Percentiles rank a stretch among this genome's conserved stretches.
Conservation (phyloP, 768 basidiomycete species). For the Rickenella mellea region DNA sequence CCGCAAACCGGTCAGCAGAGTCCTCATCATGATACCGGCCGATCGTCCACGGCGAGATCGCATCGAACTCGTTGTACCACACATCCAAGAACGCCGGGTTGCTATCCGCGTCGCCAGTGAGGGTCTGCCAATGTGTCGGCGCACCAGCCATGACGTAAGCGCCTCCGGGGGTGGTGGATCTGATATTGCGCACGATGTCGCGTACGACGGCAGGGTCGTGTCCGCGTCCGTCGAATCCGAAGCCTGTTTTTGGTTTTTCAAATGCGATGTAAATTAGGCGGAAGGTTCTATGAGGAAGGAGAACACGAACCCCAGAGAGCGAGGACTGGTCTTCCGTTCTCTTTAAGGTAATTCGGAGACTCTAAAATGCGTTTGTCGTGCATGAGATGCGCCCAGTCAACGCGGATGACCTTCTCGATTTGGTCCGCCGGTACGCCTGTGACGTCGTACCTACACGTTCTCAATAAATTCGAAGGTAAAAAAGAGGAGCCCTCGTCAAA, state of each 20-base stretch:
- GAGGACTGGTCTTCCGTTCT: constrained; percentile 62
- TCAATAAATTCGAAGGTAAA: constrained; percentile 1
- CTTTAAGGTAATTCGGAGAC: constrained; percentile 64
- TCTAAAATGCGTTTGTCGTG: constrained; percentile 51
- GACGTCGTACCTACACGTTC: constrained; percentile 71
- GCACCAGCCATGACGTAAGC: constrained; percentile 65
- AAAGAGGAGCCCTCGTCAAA: background rate
- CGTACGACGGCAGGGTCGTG: constrained; percentile 56
- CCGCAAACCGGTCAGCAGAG: constrained; percentile 55
- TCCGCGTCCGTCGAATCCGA: constrained; percentile 53
- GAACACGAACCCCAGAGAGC: constrained; percentile 53
- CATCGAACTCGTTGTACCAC: constrained; percentile 73
- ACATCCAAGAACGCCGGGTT: constrained; percentile 57
- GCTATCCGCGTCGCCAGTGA: constrained; percentile 57
- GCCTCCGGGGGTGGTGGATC: constrained; percentile 58
- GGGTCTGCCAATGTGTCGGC: constrained; percentile 70
- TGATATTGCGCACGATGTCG: constrained; percentile 45
- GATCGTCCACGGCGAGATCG: constrained; percentile 77
- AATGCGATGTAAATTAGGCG: constrained; percentile 1
- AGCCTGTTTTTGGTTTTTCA: constrained; percentile 32
- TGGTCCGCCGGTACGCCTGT: constrained; percentile 65
- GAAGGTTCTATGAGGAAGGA: constrained; percentile 2
- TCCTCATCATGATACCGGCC: constrained; percentile 55
- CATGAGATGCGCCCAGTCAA: constrained; percentile 69
- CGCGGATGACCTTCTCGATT: constrained; percentile 55